A percentile compares a stretch with the other conserved stretches of the same genome.
Conservation (phyloP, 306 rosid species). For the Begonia fuchsioides region DNA sequence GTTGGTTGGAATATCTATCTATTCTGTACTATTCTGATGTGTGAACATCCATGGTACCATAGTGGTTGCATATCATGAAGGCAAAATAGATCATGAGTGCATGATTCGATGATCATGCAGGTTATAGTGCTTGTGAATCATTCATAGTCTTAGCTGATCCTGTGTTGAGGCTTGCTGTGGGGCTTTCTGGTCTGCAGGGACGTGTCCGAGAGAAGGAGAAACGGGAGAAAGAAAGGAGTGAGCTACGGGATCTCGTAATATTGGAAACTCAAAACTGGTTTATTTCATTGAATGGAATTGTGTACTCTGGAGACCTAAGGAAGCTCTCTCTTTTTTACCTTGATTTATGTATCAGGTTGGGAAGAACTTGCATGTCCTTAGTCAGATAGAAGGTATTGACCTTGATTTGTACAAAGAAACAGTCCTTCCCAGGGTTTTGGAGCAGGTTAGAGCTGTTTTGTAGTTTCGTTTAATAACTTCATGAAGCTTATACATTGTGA, state of each 20-base stretch:
- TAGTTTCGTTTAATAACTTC: slow-evolving; percentile 1
- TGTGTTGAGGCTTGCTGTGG: slow-evolving; percentile 99
- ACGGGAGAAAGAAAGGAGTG: slow-evolving; percentile 94
- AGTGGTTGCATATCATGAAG: slow-evolving; percentile 44
- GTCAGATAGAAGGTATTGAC: slow-evolving; percentile 96
- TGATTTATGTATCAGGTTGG: slow-evolving; percentile 66
- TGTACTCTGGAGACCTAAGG: slow-evolving; percentile 41
- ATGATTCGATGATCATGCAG: slow-evolving; percentile 62
- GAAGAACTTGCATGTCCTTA: slow-evolving; percentile 89
- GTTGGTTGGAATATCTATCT: slow-evolving; percentile 20
- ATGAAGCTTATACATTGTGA: background rate
- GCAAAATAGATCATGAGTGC: slow-evolving; percentile 38
- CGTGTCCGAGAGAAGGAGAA: slow-evolving; percentile 95
- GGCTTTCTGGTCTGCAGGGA: slow-evolving; percentile 99
- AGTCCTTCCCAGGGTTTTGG: slow-evolving; percentile 93
- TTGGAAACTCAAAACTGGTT: slow-evolving; percentile 50
- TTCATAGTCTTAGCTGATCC: slow-evolving; percentile 99
- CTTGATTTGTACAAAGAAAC: slow-evolving; percentile 89
- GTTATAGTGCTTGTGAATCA: slow-evolving; percentile 52
- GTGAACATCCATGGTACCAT: slow-evolving; percentile 31
- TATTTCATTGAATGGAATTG: slow-evolving; percentile 40
- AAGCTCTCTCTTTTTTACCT: slow-evolving; percentile 39
- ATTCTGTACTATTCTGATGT: slow-evolving; percentile 18
- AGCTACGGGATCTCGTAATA: slow-evolving; percentile 97
- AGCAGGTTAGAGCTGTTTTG: slow-evolving; percentile 51